Evolutionary conservation across 169 alveolate species (phyloP).

Genomic region (Cryptosporidium muris): DNA sequence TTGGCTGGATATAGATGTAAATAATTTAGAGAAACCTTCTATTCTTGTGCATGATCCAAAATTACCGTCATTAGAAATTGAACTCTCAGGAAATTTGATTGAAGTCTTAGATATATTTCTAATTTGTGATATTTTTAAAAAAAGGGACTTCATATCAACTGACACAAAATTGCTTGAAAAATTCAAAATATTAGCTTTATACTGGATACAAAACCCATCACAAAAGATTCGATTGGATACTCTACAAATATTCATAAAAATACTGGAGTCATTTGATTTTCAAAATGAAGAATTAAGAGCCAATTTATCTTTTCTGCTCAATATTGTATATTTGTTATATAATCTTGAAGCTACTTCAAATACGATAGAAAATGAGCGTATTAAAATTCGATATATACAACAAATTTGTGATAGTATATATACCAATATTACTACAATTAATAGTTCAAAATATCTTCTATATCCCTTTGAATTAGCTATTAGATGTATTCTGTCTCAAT

Average conservation of each 20-base stretch:
- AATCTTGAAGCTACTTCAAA: slow-evolving; percentile 16
- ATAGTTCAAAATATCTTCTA: background rate
- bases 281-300: background rate
- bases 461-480: background rate
- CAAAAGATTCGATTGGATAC: slow-evolving; percentile 13
- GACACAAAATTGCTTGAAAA: background rate
- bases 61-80: too few species aligned
- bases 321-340: background rate
- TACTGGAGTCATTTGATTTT: background rate
- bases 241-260: background rate
- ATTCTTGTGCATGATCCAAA: too few species aligned
- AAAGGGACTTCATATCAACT: background rate
- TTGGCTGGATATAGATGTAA: too few species aligned
- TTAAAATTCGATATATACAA: slow-evolving; percentile 30
- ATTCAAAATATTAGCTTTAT: background rate
- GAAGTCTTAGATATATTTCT: background rate
- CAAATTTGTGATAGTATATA: slow-evolving; percentile 26
- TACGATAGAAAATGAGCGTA: slow-evolving; percentile 45
- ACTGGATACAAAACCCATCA: slow-evolving; percentile 15
- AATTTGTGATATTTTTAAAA: background rate
- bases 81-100: too few species aligned
- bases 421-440: background rate
- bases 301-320: background rate
- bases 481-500: slow-evolving; percentile 19
- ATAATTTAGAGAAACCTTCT: too few species aligned